Evolutionary conservation across 148 eudicot genomes (phyloP).

Genomic region (Beta vulgaris): DNA sequence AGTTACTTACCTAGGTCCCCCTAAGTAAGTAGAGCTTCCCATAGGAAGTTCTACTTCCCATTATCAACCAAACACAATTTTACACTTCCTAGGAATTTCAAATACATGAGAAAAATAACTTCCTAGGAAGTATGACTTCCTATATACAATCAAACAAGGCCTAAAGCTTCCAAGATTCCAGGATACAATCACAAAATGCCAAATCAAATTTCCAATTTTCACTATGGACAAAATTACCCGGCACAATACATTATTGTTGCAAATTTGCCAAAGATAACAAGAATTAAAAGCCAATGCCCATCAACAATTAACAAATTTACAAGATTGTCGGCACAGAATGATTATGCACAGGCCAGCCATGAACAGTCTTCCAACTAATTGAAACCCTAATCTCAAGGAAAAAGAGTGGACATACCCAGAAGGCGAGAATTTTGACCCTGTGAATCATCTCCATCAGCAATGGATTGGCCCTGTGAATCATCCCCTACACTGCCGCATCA

Average conservation of each 20-base stretch:
- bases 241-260: background rate
- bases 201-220: too few relatives aligned
- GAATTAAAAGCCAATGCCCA: background rate
- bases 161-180: background rate
- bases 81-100: too few relatives aligned
- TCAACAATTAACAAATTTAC: background rate
- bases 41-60: too few relatives aligned
- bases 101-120: too few relatives aligned
- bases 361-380: background rate
- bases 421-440: constrained; percentile 88
- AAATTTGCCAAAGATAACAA: background rate
- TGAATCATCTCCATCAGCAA: constrained; percentile 58
- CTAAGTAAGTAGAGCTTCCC: too few relatives aligned
- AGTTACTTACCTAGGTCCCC: too few relatives aligned
- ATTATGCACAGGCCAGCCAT: background rate
- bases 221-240: background rate
- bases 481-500: too few relatives aligned
- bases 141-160: too few relatives aligned
- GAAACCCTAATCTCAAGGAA: background rate
- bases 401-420: constrained; percentile 57
- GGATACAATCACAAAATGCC: too few relatives aligned
- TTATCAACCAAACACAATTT: too few relatives aligned
- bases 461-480: constrained; percentile 81
- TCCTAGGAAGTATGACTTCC: too few relatives aligned
- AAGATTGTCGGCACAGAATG: background rate